Percentiles rank a stretch among this genome's conserved stretches.
Evolutionary conservation across 441 rosid species (phyloP).

Genomic region (Kokia cookei): DNA sequence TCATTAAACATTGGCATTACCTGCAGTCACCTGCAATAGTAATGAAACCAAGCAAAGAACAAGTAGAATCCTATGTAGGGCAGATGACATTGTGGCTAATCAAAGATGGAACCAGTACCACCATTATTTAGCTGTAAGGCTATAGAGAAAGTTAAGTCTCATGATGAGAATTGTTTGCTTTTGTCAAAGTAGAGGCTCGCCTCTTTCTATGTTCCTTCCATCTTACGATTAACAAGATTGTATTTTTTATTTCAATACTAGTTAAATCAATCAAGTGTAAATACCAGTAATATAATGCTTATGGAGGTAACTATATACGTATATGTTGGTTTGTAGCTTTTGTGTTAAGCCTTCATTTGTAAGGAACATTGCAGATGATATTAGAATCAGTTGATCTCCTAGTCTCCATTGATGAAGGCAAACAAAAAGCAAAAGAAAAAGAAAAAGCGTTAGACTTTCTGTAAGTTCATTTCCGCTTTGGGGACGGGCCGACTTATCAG

Average conservation of each 20-base stretch:
- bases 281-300: too few relatives aligned
- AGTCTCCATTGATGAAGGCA: slow-evolving; percentile 9
- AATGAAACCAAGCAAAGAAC: background rate
- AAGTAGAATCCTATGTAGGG: slow-evolving; percentile 4
- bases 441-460: background rate
- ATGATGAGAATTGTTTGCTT: slow-evolving; percentile 13
- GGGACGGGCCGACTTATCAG: background rate
- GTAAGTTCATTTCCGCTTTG: background rate
- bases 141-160: background rate
- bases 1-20: slow-evolving; percentile 15
- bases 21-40: slow-evolving; percentile 25
- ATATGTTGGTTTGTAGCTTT: background rate
- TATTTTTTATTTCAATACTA: too few relatives aligned
- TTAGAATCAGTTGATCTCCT: background rate
- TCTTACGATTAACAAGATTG: slow-evolving; percentile 12
- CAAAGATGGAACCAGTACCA: background rate
- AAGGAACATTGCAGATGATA: background rate
- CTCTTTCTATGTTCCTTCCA: slow-evolving; percentile 24
- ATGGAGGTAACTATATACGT: background rate
- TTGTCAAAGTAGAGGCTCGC: slow-evolving; percentile 25
- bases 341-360: background rate
- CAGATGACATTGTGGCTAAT: slow-evolving; percentile 16
- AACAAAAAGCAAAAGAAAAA: background rate
- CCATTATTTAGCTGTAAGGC: background rate
- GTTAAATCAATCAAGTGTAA: too few relatives aligned